These are phyloP conservation scores for Phyllosticta ampelicida DNA, from an alignment of 2,329 filamentous ascomycete species.

Conservation along the genomic window DNA sequence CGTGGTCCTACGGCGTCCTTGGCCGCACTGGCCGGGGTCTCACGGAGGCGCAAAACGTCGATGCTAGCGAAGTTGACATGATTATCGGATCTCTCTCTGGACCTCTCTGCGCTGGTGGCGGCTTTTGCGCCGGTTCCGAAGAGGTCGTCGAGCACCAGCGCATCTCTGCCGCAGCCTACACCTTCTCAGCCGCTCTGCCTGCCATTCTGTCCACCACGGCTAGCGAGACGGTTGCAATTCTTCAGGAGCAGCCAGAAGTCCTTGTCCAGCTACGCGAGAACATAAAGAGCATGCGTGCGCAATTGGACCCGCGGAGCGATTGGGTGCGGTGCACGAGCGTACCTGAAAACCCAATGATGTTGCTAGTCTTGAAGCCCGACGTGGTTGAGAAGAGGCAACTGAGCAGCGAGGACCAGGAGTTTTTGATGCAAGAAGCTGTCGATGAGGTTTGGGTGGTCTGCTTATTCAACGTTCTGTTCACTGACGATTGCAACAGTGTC, in stretches of 20 bases:
- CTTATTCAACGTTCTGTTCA: slow-evolving; percentile 4
- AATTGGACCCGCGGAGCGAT: slow-evolving; percentile 86
- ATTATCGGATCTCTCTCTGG: slow-evolving; percentile 88
- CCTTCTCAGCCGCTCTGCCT: slow-evolving; percentile 87
- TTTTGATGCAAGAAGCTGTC: slow-evolving; percentile 78
- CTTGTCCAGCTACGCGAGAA: slow-evolving; percentile 72
- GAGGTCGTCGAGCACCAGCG: slow-evolving; percentile 96
- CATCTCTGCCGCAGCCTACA: slow-evolving; percentile 84
- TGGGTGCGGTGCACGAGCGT: slow-evolving; percentile 79
- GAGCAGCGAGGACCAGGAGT: slow-evolving; percentile 66
- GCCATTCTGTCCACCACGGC: slow-evolving; percentile 93
- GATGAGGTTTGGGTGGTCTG: slow-evolving; percentile 62
- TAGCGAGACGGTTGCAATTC: slow-evolving; percentile 74
- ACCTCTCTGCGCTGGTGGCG: slow-evolving; percentile 81
- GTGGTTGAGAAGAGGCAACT: slow-evolving; percentile 62
- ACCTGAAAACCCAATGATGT: slow-evolving; percentile 74
- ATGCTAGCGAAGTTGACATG: slow-evolving; percentile 90
- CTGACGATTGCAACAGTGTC: slow-evolving; percentile 44
- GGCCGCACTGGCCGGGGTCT: slow-evolving; percentile 84
- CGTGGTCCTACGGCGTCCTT: slow-evolving; percentile 91
- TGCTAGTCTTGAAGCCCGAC: slow-evolving; percentile 74
- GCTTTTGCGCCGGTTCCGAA: slow-evolving; percentile 84
- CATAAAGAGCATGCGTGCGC: slow-evolving; percentile 71
- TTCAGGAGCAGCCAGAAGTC: slow-evolving; percentile 80
- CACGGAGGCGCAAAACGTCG: slow-evolving; percentile 94